Base-by-base conservation (phyloP, 2,329 filamentous ascomycete genomes). In the Tolypocladium ovalisporum region DNA sequence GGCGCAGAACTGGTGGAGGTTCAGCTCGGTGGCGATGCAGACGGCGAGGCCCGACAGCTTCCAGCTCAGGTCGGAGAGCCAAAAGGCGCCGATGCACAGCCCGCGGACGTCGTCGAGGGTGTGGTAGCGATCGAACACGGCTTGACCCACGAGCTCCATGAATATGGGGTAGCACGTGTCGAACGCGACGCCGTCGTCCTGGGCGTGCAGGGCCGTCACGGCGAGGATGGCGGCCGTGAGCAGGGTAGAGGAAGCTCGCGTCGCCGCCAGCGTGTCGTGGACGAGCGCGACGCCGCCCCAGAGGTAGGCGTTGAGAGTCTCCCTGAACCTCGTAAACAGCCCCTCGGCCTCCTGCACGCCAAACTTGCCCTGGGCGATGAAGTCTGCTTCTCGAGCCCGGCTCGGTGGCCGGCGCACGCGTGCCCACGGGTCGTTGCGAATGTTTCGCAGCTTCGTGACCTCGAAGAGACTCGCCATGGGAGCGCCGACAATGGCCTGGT, bases 41-140 rank as follows among this genome's bases (percentile, higher is more conserved):
- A 83, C 79, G 0, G 80, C 80, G 62, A 81, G 75, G 0, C 82
- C 82, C 3, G 79, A 83, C 1, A 87, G 71, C 61, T 83, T 85
- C 80, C 70, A 75, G 56, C 71, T 73, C 22, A 75, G 62, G 56
- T 86, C 83, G 0, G 80, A 80, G 1, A 86, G 72, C 82, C 83
- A 87, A 62, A 86, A 86, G 1, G 83, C 81, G 4, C 80, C 84
- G 29, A 86, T 80, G 60, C 81, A 84, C 4, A 86, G 75, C 1
- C 78, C 84, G 8, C 82, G 78, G 40, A 86, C 76, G 58, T 81
- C 79, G 60, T 86, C 83, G 19, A 82, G 66, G 15, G 78, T 80
- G 52, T 84, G 67, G 51, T 69, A 68, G 0, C 68, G 76, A 44
- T 82, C 79, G 60, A 86, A 80, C 65, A 84, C 80, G 58, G 80